phyloP scores from a whole-genome alignment of 2,329 filamentous ascomycete genomes.

The Colletotrichum limetticola region DNA sequence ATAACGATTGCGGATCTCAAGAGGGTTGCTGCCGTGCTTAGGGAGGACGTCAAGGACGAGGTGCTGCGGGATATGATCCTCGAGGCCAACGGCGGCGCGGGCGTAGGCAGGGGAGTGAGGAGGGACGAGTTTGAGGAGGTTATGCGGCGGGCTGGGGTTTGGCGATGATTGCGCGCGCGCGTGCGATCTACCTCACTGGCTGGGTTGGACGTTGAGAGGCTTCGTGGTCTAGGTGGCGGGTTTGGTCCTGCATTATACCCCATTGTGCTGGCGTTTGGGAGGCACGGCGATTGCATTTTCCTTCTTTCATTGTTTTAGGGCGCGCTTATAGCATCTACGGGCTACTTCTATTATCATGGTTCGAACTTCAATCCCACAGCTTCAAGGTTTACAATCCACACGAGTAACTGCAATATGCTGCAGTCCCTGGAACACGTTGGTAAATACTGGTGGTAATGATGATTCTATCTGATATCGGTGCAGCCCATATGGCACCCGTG shows the following conservation, averaged over 20 bases:
- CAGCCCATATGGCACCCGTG: conserved; percentile 5
- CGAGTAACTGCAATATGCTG: background rate
- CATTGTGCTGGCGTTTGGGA: conserved; percentile 14
- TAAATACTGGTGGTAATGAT: conserved; percentile 13
- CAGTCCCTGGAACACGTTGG: background rate
- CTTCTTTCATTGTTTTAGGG: background rate
- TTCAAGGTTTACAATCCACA: background rate
- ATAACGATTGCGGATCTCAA: conserved; percentile 85
- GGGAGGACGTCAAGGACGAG: conserved; percentile 86
- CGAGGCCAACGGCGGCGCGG: conserved; percentile 87
- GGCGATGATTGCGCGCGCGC: conserved; percentile 64
- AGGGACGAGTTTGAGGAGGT: conserved; percentile 87
- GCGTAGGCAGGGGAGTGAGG: conserved; percentile 76
- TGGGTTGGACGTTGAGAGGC: background rate
- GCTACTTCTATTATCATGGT: background rate
- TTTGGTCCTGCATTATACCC: conserved; percentile 30
- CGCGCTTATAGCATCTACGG: background rate
- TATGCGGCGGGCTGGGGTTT: conserved; percentile 86
- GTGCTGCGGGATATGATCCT: conserved; percentile 92
- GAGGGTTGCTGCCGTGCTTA: conserved; percentile 81
- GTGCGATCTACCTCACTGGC: background rate
- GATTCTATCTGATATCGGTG: conserved; percentile 30
- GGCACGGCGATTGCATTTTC: background rate
- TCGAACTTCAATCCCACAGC: background rate
- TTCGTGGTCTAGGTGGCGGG: too few species aligned